A percentile compares a stretch with the other conserved stretches of the same genome.
Conservation (phyloP, 352 stramenopile species). For the Blastocystis sp. region DNA sequence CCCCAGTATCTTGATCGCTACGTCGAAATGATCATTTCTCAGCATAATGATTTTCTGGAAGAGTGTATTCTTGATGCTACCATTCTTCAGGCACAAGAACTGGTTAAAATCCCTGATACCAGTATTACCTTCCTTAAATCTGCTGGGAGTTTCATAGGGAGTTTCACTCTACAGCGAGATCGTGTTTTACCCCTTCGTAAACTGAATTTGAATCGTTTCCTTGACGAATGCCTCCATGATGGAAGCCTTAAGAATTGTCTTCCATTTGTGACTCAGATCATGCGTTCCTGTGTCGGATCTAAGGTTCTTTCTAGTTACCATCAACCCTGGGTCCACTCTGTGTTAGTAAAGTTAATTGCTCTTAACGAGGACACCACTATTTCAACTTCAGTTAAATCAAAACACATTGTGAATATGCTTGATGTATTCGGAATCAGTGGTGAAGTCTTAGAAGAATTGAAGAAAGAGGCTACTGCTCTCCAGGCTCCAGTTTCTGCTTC, state of each 20-base stretch:
- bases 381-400: background rate
- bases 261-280: background rate
- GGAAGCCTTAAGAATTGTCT: background rate
- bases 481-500: background rate
- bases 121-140: background rate
- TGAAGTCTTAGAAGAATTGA: background rate
- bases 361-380: background rate
- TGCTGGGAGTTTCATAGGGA: background rate
- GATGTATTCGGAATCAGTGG: background rate
- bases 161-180: background rate
- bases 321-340: constrained; percentile 17
- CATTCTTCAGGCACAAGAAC: background rate
- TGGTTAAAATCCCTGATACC: background rate
- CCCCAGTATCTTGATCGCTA: background rate
- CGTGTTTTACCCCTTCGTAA: constrained; percentile 16
- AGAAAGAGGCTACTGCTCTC: background rate
- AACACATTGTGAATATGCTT: background rate
- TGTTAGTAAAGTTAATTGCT: background rate
- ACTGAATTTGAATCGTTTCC: background rate
- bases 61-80: constrained; percentile 2
- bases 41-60: background rate
- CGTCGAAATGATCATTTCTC: background rate
- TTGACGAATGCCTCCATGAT: background rate
- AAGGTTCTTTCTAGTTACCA: background rate
- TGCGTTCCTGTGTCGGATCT: background rate